Percentiles rank a stretch among this genome's conserved stretches.
Evolutionary conservation across 2,329 filamentous ascomycete species (phyloP).

Genomic region (Neonectria ditissima): DNA sequence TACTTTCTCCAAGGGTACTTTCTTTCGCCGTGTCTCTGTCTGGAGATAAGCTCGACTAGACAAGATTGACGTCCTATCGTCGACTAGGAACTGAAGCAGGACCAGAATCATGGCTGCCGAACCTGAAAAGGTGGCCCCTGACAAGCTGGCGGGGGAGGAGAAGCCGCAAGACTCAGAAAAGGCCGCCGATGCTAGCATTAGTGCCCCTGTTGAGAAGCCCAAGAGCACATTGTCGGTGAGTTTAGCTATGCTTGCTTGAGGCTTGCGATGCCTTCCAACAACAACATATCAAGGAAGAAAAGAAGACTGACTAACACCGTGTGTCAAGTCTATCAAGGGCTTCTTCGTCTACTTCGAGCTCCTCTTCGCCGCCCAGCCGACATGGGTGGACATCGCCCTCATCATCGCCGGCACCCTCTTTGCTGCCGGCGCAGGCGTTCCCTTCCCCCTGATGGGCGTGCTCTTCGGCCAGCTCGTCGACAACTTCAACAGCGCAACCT

Average conservation of each 20-base stretch:
- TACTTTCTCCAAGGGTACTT: background rate
- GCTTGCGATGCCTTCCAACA: background rate
- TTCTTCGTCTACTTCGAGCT: constrained; percentile 54
- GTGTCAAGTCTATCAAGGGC: constrained; percentile 27
- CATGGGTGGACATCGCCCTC: constrained; percentile 55
- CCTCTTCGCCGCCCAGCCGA: constrained; percentile 52
- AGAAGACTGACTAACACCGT: background rate
- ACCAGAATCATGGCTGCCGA: constrained; percentile 28
- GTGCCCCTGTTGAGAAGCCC: constrained; percentile 12
- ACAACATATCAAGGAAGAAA: background rate
- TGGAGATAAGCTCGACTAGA: constrained; percentile 1
- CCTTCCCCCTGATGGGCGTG: constrained; percentile 72
- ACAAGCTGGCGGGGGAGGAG: background rate
- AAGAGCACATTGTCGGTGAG: constrained; percentile 31
- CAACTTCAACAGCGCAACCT: constrained; percentile 68
- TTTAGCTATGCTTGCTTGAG: background rate
- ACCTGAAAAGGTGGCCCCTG: constrained; percentile 20
- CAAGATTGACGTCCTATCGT: background rate
- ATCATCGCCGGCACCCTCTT: constrained; percentile 55
- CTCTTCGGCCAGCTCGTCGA: constrained; percentile 73
- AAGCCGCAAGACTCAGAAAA: background rate
- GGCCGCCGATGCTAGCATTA: background rate
- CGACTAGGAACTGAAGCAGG: constrained; percentile 7
- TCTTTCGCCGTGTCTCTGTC: constrained; percentile 5
- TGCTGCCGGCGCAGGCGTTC: constrained; percentile 68